A percentile compares a stretch with the other conserved stretches of the same genome.
These are phyloP conservation scores for Sporothrix humicola DNA, from an alignment of 2,329 filamentous ascomycete genomes.

Conservation along the genomic window DNA sequence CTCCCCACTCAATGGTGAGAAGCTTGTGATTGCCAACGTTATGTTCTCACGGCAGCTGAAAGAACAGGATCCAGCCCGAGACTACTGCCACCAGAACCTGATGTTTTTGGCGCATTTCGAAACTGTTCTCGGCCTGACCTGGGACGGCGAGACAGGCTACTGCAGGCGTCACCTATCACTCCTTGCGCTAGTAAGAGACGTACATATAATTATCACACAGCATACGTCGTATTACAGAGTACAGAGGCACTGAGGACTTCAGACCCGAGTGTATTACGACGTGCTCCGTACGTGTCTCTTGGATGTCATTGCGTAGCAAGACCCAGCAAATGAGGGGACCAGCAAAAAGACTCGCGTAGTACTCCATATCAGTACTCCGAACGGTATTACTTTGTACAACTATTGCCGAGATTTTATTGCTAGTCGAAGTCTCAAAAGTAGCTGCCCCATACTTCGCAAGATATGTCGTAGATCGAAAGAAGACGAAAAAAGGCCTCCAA, in stretches of 20 bases:
- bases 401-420: constrained; percentile 3
- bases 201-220: too few species aligned
- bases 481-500: constrained; percentile 13
- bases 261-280: too few species aligned
- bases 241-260: too few species aligned
- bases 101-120: not conserved
- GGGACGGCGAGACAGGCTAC: not conserved
- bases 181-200: not conserved
- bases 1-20: not conserved
- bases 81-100: not conserved
- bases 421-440: not conserved
- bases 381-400: too few species aligned
- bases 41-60: not conserved
- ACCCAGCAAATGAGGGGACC: not conserved
- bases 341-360: too few species aligned
- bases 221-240: too few species aligned
- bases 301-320: constrained; percentile 16
- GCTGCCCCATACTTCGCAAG: not conserved
- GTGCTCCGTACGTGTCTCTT: not conserved
- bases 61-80: not conserved
- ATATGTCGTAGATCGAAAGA: not conserved
- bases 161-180: not conserved
- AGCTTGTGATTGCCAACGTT: constrained; percentile 12
- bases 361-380: too few species aligned
- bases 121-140: not conserved